Evolutionary conservation across 2,329 filamentous ascomycete species (phyloP), one percentile per base, ranked within the genome.

Genomic region (Colletotrichum ledebouriae): DNA sequence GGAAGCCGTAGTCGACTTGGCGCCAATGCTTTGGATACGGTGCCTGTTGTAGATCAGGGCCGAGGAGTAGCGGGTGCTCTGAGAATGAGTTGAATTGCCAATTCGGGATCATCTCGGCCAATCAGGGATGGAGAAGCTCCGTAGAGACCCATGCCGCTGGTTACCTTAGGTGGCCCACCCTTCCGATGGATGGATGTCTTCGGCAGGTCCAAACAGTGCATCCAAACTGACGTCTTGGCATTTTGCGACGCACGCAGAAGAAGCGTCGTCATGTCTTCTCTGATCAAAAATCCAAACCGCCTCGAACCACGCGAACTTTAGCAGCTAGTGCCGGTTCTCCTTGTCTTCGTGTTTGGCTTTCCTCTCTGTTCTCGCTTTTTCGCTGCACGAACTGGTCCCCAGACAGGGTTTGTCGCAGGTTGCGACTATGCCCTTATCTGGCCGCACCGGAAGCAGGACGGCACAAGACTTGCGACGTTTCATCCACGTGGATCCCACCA

Each of bases 381-480:
- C 17, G 39, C 39, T 56, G 55, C 42, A 59, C 49, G 37, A 56
- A 69, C 41, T 29, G 29, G 15, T 20, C 13, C 41, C 49, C 55
- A 65, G 47, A 68, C 62, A 66, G 49, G 55, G 55, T 60, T 66
- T 69, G 66, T 69, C 56, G 56, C 66, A 66, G 42, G 56, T 56
- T 59, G 61, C n/a, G 47, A 53, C 53, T 46, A 59, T 41, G 33
- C n/a, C 65, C 47, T 33, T 17, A 41, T 55, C 42, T 17, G 66
- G 17, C 49, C 29, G 49, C 62, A 42, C 62, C 66, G 66, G 66
- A 69, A 69, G 61, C 55, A 56, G 56, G 49, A 44, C 66, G 66
- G 66, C 66, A 66, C 41, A 50, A 60, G 49, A 69, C 66, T 60
- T 66, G 66, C 66, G 66, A 66, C 61, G 66, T 69, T 69, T 69